Conservation (phyloP, 2,329 filamentous ascomycete species). For the Cryphonectria naterciae region DNA sequence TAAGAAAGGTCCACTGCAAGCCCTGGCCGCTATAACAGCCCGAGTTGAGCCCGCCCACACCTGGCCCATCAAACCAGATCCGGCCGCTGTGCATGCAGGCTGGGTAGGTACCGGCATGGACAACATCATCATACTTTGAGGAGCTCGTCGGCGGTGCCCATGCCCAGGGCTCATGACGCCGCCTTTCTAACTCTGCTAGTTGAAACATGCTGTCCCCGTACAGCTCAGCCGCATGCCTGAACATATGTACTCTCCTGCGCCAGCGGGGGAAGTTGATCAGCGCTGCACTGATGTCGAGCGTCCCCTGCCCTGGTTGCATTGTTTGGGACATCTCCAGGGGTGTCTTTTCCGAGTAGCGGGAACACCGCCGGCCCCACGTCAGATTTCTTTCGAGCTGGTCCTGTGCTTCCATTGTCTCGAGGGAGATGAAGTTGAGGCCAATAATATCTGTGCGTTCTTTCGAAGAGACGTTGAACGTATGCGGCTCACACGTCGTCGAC, state of each 20-base stretch:
- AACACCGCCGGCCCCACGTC: conserved; percentile 1
- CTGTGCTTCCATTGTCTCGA: neutral
- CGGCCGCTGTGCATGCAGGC: neutral
- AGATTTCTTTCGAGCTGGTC: neutral
- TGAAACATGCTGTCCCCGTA: neutral
- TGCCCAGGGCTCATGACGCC: neutral
- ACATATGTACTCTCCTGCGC: neutral
- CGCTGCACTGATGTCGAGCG: conserved; percentile 4
- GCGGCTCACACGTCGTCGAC: conserved; percentile 1
- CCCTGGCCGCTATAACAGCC: neutral
- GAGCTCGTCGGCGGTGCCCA: conserved; percentile 1
- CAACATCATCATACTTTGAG: conserved; percentile 2
- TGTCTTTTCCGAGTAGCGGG: conserved; percentile 9
- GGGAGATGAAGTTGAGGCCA: conserved; percentile 2
- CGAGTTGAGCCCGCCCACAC: conserved; percentile 2
- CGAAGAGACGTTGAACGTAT: neutral
- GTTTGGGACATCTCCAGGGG: neutral
- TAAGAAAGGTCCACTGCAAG: neutral
- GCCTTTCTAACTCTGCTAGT: neutral
- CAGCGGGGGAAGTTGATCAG: neutral
- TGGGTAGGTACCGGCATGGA: neutral
- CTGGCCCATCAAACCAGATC: conserved; percentile 7
- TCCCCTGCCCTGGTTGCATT: neutral
- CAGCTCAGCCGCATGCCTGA: neutral
- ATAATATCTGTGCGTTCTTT: conserved; percentile 3